These are phyloP conservation scores for Syzygium syzygioides DNA, from an alignment of 441 rosid species.

Conservation along the genomic window DNA sequence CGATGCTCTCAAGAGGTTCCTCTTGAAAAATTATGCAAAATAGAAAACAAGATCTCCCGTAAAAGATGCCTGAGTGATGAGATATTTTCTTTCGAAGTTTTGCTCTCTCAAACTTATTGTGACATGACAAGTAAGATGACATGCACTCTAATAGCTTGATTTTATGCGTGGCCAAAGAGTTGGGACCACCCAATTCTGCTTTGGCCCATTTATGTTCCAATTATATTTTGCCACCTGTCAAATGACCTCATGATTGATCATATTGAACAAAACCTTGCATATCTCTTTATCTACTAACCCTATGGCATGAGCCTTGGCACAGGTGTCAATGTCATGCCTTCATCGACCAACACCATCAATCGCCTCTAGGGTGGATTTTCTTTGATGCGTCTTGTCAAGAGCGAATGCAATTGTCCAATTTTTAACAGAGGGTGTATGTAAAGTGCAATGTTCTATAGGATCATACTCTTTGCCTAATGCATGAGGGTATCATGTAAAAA, in stretches of 20 bases:
- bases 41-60: neutral
- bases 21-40: neutral
- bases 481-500: slow-evolving; percentile 34
- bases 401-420: neutral
- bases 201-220: neutral
- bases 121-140: neutral
- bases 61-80: neutral
- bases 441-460: neutral
- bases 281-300: neutral
- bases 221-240: neutral
- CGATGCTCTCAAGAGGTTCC: neutral
- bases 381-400: neutral
- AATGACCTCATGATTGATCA: neutral
- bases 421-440: neutral
- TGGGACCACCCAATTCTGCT: neutral
- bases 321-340: neutral
- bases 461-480: slow-evolving; percentile 21
- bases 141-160: neutral
- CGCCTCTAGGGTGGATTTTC: neutral
- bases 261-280: neutral
- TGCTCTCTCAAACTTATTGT: neutral
- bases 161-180: neutral
- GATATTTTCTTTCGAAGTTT: neutral
- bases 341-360: neutral
- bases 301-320: neutral